Evolutionary conservation across 106 monocot species (phyloP), one percentile per base, ranked within the genome.

Genomic region (Vanilla planifolia): DNA sequence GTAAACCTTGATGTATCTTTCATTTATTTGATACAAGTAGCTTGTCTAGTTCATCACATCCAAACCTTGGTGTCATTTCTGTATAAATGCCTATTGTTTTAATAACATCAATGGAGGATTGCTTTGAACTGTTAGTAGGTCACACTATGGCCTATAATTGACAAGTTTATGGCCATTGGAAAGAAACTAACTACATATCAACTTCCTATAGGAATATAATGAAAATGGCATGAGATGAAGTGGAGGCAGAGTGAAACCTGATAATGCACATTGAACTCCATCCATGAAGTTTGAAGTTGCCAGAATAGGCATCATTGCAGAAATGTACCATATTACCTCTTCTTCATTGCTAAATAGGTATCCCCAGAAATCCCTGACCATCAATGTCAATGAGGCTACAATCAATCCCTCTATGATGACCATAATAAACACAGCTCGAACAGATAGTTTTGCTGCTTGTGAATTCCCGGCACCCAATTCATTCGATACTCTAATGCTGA

Each of bases 191-290:
- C n/a, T n/a, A n/a, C n/a, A n/a, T n/a, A n/a, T n/a, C n/a, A n/a
- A n/a, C n/a, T n/a, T n/a, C n/a, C n/a, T n/a, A n/a, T n/a, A n/a
- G n/a, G n/a, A n/a, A n/a, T n/a, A n/a, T n/a, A n/a, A n/a, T n/a
- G n/a, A n/a, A n/a, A n/a, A n/a, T n/a, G n/a, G n/a, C n/a, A n/a
- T n/a, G n/a, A n/a, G n/a, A n/a, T n/a, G n/a, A n/a, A n/a, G n/a
- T n/a, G n/a, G n/a, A n/a, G n/a, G n/a, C n/a, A n/a, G n/a, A n/a
- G 37, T 34, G 15, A 59, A 60, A 90, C 87, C 86, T 72, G 83
- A 87, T 63, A 92, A 75, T 10, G 77, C 80, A 66, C 86, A 92
- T 64, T 92, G 92, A 33, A 86, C 64, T 29, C 92, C 87, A 65
- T 92, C 92, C 81, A 90, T 56, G 16, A 85, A 82, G 62, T 90